These are phyloP conservation scores for Saccharomycopsis synnaedendra DNA, from an alignment of 805 yeast genomes.

Conservation along the genomic window DNA sequence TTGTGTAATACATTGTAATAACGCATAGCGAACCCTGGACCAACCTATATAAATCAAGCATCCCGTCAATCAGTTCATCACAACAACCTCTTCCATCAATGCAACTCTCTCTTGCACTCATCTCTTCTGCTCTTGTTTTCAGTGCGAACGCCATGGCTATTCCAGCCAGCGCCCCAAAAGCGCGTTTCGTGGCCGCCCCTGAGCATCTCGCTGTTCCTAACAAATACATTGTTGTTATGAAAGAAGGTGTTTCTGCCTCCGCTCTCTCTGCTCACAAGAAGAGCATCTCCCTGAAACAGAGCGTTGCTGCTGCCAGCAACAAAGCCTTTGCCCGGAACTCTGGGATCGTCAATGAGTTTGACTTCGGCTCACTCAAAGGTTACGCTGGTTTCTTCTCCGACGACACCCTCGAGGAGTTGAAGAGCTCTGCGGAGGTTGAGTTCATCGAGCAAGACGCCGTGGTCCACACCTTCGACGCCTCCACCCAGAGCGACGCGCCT, in stretches of 20 bases:
- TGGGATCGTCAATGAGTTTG: constrained; percentile 54
- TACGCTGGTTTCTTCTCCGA: constrained; percentile 78
- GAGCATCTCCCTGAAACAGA: constrained; percentile 31
- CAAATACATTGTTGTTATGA: constrained; percentile 80
- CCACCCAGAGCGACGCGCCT: constrained; percentile 51
- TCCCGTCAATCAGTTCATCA: too few relatives aligned
- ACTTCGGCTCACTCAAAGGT: constrained; percentile 42
- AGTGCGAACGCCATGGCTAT: background rate
- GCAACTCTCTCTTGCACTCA: too few relatives aligned
- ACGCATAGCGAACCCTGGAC: too few relatives aligned
- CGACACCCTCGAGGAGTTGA: constrained; percentile 59
- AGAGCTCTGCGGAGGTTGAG: constrained; percentile 50
- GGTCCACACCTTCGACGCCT: constrained; percentile 25
- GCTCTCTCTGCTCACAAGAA: constrained; percentile 53
- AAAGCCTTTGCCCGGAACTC: constrained; percentile 16
- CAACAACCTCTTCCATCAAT: too few relatives aligned
- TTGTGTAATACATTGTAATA: too few relatives aligned
- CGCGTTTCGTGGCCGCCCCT: background rate
- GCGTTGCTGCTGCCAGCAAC: background rate
- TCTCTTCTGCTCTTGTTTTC: too few relatives aligned
- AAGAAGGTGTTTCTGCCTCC: constrained; percentile 43
- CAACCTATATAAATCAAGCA: too few relatives aligned
- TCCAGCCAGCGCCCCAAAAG: background rate
- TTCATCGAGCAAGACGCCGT: constrained; percentile 52
- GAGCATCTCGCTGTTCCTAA: constrained; percentile 43